Evolutionary conservation across 208 protist genomes (phyloP).

Genomic region (Spongospora subterranea): DNA sequence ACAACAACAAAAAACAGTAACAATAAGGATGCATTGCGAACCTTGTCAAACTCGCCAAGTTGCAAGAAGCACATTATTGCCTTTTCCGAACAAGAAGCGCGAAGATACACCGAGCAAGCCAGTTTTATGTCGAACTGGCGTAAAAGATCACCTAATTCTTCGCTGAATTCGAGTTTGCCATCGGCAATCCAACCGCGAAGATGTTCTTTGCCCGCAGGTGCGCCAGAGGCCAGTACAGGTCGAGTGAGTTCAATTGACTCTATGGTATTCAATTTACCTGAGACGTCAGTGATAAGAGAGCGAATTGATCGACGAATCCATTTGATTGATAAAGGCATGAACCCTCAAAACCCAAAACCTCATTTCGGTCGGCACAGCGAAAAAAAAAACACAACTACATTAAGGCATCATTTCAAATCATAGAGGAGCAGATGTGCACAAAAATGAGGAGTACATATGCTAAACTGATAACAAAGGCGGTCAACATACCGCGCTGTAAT

Average conservation of each 20-base stretch:
- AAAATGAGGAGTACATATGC: no score
- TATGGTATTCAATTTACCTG: conserved; percentile 86
- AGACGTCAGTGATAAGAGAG: conserved; percentile 54
- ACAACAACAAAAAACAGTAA: conserved; percentile 74
- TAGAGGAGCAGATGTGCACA: no score
- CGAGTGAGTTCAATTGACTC: conserved; percentile 97
- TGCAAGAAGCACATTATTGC: conserved; percentile 73
- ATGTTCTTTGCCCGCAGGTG: conserved; percentile 66
- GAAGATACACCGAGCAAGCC: conserved; percentile 96
- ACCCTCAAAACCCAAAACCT: no score
- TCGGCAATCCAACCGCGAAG: conserved; percentile 97
- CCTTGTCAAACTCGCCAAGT: conserved; percentile 59
- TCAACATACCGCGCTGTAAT: conserved; percentile 41
- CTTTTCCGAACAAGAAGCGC: conserved; percentile 88
- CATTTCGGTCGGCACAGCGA: no score
- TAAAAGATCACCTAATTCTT: conserved; percentile 97
- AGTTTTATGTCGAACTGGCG: conserved; percentile 85
- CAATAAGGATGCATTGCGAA: conserved; percentile 25
- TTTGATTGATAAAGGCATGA: no score
- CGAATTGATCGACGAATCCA: no score
- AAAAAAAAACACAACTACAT: neutral
- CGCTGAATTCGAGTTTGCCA: conserved; percentile 95
- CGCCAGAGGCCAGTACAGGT: conserved; percentile 88
- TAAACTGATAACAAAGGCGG: no score
- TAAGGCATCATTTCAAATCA: neutral